These are phyloP conservation scores for Petunia axillaris DNA, from an alignment of 257 asterid genomes.

Conservation along the genomic window DNA sequence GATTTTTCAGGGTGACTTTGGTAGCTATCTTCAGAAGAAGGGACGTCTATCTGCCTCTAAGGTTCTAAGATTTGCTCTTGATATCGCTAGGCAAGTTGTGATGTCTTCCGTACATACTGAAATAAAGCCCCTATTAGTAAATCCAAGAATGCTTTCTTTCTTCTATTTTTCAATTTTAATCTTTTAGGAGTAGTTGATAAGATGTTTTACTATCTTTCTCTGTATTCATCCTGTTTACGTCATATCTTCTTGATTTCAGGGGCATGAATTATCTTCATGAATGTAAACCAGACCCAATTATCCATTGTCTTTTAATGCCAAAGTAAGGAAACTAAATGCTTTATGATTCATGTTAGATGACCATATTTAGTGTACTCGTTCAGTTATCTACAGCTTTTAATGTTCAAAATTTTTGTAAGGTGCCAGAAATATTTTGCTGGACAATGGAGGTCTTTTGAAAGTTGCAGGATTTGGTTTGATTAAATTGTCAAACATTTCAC, in stretches of 20 bases:
- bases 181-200: not conserved
- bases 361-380: slow-evolving; percentile 20
- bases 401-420: slow-evolving; percentile 80
- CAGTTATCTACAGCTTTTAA: slow-evolving; percentile 46
- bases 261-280: slow-evolving; percentile 98
- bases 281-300: slow-evolving; percentile 93
- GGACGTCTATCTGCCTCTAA: slow-evolving; percentile 91
- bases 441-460: slow-evolving; percentile 95
- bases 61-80: slow-evolving; percentile 82
- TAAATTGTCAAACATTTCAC: slow-evolving; percentile 62
- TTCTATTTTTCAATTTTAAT: not conserved
- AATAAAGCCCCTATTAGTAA: not conserved
- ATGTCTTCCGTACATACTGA: slow-evolving; percentile 13
- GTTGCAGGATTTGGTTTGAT: slow-evolving; percentile 89
- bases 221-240: not conserved
- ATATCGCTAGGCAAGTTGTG: slow-evolving; percentile 79
- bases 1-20: slow-evolving; percentile 76
- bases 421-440: slow-evolving; percentile 99
- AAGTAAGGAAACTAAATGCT: slow-evolving; percentile 89
- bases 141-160: not conserved
- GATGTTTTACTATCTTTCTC: not conserved
- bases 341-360: slow-evolving; percentile 25
- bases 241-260: slow-evolving; percentile 49
- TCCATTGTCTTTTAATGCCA: slow-evolving; percentile 92
- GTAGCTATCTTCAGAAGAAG: slow-evolving; percentile 79